These are phyloP conservation scores for Aleurites moluccanus DNA, from an alignment of 441 rosid species.

Conservation along the genomic window DNA sequence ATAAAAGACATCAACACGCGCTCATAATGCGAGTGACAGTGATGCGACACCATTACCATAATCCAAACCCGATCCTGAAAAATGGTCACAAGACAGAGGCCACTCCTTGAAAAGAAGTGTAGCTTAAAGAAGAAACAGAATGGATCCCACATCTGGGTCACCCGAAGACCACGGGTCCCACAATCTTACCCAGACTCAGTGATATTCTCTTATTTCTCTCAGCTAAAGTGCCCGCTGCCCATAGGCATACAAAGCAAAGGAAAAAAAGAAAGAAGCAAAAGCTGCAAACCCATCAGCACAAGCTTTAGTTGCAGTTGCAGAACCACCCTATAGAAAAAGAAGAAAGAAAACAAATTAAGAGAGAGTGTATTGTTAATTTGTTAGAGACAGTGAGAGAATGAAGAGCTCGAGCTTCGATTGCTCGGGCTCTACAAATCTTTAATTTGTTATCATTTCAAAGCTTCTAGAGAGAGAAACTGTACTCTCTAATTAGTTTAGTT, in stretches of 20 bases:
- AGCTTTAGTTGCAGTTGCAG: conserved; percentile 1
- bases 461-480: conserved; percentile 9
- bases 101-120: conserved; percentile 38
- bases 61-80: conserved; percentile 15
- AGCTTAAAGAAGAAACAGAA: conserved; percentile 20
- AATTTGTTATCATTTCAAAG: not conserved
- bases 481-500: not conserved
- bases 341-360: conserved; percentile 1
- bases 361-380: conserved; percentile 10
- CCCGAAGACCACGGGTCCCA: not conserved
- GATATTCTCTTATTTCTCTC: not conserved
- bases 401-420: conserved; percentile 21
- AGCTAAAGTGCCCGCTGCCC: not conserved
- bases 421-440: conserved; percentile 3
- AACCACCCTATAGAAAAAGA: not conserved
- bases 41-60: not conserved
- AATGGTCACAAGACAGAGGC: conserved; percentile 4
- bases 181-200: not conserved
- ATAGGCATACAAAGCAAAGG: not conserved
- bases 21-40: not conserved
- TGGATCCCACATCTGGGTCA: not conserved
- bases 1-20: not conserved
- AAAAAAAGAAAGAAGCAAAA: not conserved
- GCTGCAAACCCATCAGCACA: not conserved
- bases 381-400: not conserved